phyloP scores from a whole-genome alignment of 1,284 basidiomycete species.

The Abortiporus biennis region DNA sequence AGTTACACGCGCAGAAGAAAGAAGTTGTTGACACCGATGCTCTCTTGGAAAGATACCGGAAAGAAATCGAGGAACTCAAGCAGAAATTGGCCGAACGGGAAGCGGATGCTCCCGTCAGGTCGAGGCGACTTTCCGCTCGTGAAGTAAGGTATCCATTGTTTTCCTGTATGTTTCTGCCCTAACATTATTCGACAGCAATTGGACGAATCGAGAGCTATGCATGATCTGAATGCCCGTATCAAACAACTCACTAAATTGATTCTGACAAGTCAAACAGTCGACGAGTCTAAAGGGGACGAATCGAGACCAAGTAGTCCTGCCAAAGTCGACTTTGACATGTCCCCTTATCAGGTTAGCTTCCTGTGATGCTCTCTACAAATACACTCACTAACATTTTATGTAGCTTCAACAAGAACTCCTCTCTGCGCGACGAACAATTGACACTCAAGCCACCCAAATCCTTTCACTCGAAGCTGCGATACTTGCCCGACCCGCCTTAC shows the following conservation, averaged over 20 bases:
- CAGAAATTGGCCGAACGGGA: conserved; percentile 63
- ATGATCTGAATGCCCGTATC: conserved; percentile 75
- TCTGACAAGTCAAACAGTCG: conserved; percentile 77
- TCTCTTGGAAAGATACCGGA: conserved; percentile 84
- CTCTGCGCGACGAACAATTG: conserved; percentile 63
- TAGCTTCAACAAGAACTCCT: conserved; percentile 85
- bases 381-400: background rate
- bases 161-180: background rate
- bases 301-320: conserved; percentile 73
- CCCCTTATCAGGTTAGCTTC: conserved; percentile 64
- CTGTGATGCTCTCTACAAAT: background rate
- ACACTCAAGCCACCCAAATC: conserved; percentile 76
- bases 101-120: conserved; percentile 43
- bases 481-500: conserved; percentile 53
- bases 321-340: conserved; percentile 83
- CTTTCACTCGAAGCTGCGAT: conserved; percentile 73
- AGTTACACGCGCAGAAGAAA: conserved; percentile 86
- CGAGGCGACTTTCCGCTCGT: conserved; percentile 57
- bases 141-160: conserved; percentile 40
- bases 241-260: conserved; percentile 85
- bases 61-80: conserved; percentile 86
- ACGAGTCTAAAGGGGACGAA: conserved; percentile 58
- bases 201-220: conserved; percentile 74
- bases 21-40: conserved; percentile 92
- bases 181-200: conserved; percentile 45